phyloP scores from a whole-genome alignment of 768 basidiomycete genomes.

The Agrocybe pediades region DNA sequence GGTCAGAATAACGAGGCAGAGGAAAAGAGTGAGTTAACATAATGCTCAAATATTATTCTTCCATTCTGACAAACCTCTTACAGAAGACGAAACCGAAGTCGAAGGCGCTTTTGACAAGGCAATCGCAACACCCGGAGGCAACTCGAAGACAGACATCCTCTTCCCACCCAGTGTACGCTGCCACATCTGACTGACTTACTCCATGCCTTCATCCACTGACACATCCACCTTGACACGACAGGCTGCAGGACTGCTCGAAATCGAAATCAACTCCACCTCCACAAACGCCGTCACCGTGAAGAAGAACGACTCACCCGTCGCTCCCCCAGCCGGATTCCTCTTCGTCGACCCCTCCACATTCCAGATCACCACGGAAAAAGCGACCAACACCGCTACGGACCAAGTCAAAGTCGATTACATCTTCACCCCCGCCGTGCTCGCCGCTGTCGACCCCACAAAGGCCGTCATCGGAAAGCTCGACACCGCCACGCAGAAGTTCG shows the following conservation, averaged over 20 bases:
- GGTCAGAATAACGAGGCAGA: not conserved
- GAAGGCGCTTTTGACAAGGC: constrained; percentile 8
- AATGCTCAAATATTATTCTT: too few relatives aligned
- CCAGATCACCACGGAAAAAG: constrained; percentile 6
- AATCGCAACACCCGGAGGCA: constrained; percentile 9
- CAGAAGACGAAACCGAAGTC: constrained; percentile 3
- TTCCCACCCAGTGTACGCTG: constrained; percentile 7
- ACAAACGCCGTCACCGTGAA: constrained; percentile 9
- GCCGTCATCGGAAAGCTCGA: constrained; percentile 16
- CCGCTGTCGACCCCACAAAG: constrained; percentile 7
- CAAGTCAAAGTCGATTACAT: constrained; percentile 14
- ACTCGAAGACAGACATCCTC: constrained; percentile 11
- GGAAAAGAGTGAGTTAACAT: not conserved
- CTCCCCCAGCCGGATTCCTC: constrained; percentile 12
- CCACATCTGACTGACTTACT: too few relatives aligned
- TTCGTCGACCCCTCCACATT: constrained; percentile 15
- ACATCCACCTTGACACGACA: too few relatives aligned
- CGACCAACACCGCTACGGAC: constrained; percentile 4
- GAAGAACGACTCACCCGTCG: constrained; percentile 2
- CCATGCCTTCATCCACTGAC: too few relatives aligned
- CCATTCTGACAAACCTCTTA: not conserved
- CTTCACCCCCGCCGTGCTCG: constrained; percentile 10
- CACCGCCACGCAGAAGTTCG: constrained; percentile 4
- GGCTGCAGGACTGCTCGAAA: constrained; percentile 10
- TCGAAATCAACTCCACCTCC: constrained; percentile 7